Percentiles rank a stretch among this genome's conserved stretches.
These are phyloP conservation scores for Penicillium lagena DNA, from an alignment of 495 filamentous ascomycete species.

Conservation along the genomic window DNA sequence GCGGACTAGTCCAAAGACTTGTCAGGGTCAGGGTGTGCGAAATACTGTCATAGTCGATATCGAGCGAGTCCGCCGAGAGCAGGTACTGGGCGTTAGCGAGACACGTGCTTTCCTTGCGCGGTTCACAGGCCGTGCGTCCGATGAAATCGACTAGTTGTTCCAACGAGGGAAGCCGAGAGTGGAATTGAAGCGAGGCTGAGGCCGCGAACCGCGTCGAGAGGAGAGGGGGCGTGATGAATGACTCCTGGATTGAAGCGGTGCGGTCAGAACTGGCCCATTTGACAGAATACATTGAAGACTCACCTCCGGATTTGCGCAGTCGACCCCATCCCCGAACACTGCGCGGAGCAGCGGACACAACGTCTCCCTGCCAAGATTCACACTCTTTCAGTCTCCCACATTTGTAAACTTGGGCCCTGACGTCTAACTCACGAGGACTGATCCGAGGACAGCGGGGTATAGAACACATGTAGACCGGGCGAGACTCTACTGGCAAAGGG, in stretches of 20 bases:
- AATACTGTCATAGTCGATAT: conserved; percentile 71
- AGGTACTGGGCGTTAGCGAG: conserved; percentile 23
- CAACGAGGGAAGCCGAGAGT: conserved; percentile 52
- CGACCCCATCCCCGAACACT: conserved; percentile 50
- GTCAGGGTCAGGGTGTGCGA: conserved; percentile 58
- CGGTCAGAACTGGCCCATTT: no score
- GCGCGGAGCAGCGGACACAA: conserved; percentile 58
- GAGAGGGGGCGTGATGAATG: conserved; percentile 59
- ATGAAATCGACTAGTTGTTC: conserved; percentile 51
- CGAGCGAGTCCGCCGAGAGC: conserved; percentile 55
- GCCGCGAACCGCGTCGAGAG: conserved; percentile 60
- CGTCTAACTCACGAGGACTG: conserved; percentile 33
- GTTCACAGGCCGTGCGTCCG: conserved; percentile 47
- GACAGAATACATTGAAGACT: no score
- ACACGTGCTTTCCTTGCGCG: conserved; percentile 28
- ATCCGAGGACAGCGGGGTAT: conserved; percentile 46
- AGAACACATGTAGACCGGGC: conserved; percentile 79
- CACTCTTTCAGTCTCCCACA: no score
- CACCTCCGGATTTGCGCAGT: conserved; percentile 48
- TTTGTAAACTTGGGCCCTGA: no score
- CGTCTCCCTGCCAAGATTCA: conserved; percentile 30
- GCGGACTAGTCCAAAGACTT: conserved; percentile 50
- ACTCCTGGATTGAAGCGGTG: conserved; percentile 36
- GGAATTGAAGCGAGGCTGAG: conserved; percentile 63
- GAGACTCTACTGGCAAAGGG: conserved; percentile 71